Evolutionary conservation across 345 rosid species (phyloP).

Genomic region (Ailanthus altissimus): DNA sequence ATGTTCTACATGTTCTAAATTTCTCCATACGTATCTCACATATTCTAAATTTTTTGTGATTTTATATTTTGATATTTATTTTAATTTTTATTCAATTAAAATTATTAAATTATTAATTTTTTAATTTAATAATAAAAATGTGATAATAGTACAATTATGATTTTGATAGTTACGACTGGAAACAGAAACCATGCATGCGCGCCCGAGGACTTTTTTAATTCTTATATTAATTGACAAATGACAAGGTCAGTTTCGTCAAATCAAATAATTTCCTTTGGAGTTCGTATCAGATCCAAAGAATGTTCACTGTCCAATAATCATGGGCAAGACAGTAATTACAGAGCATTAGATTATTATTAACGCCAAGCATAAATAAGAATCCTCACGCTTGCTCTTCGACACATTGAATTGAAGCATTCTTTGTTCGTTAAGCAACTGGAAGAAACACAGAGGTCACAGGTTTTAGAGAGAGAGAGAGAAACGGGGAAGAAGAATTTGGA

Average conservation of each 20-base stretch:
- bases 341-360: conserved; percentile 10
- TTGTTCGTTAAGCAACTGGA: conserved; percentile 17
- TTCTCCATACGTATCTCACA: too few species aligned
- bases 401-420: not conserved
- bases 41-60: too few species aligned
- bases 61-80: too few species aligned
- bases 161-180: too few species aligned
- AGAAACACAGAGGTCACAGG: not conserved
- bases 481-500: not conserved
- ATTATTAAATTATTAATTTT: too few species aligned
- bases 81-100: too few species aligned
- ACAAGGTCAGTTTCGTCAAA: conserved; percentile 26
- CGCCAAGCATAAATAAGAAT: conserved; percentile 16
- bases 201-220: not conserved
- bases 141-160: too few species aligned
- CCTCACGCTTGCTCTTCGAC: conserved; percentile 4
- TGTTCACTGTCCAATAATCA: not conserved
- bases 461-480: not conserved
- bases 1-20: too few species aligned
- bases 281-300: not conserved
- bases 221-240: not conserved
- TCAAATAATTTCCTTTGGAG: rapidly evolving
- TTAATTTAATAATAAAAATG: too few species aligned
- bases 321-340: conserved; percentile 26
- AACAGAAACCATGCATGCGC: too few species aligned